phyloP scores from a whole-genome alignment of 2,329 filamentous ascomycete genomes.

The Achaetomium macrosporum region DNA sequence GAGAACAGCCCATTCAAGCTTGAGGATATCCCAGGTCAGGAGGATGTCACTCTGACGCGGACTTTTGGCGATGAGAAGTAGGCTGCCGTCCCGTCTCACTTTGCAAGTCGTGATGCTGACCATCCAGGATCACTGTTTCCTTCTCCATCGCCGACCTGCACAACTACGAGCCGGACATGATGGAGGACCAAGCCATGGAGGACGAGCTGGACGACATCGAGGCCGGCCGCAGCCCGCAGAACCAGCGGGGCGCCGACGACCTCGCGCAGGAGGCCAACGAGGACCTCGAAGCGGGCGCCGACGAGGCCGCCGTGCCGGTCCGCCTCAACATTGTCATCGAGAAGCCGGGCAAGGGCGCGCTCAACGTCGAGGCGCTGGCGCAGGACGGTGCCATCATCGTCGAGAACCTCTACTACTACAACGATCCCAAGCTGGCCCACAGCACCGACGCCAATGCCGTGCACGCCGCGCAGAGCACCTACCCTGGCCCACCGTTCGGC shows the following conservation, averaged over 20 bases:
- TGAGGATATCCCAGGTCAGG: constrained; percentile 73
- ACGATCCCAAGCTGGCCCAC: constrained; percentile 70
- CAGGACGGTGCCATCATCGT: constrained; percentile 83
- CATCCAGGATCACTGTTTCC: constrained; percentile 54
- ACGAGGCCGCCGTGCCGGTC: constrained; percentile 64
- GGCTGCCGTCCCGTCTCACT: constrained; percentile 27
- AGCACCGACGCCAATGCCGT: constrained; percentile 69
- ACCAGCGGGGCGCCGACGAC: constrained; percentile 46
- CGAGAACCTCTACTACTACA: constrained; percentile 86
- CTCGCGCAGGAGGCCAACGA: constrained; percentile 45
- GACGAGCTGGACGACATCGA: constrained; percentile 44
- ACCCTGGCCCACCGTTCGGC: constrained; percentile 86
- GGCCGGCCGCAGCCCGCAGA: constrained; percentile 45
- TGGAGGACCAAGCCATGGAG: constrained; percentile 47
- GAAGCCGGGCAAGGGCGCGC: constrained; percentile 77
- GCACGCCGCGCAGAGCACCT: constrained; percentile 70
- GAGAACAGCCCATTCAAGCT: constrained; percentile 80
- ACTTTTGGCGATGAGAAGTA: constrained; percentile 85
- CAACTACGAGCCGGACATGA: constrained; percentile 55
- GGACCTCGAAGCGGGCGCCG: constrained; percentile 42
- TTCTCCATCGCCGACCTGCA: constrained; percentile 83
- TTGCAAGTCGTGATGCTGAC: constrained; percentile 10
- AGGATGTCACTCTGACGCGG: constrained; percentile 81
- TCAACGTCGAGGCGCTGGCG: constrained; percentile 79
- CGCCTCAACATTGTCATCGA: constrained; percentile 82